These are phyloP conservation scores for Blakeslea trispora DNA, from an alignment of 371 early-diverging fungal genomes.

Conservation along the genomic window DNA sequence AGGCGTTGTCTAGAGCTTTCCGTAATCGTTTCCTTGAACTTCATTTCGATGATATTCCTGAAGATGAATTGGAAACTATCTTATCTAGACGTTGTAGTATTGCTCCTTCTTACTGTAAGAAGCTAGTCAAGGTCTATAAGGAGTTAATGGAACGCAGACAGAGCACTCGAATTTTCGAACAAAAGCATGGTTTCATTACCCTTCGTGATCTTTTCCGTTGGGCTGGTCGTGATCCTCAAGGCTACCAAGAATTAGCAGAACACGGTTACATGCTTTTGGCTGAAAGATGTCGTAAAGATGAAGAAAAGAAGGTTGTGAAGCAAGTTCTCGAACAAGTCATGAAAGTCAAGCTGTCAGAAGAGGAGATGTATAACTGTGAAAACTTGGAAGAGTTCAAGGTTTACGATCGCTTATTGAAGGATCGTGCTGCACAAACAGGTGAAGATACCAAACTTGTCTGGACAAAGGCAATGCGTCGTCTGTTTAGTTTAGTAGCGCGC, in stretches of 20 bases:
- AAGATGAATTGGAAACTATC: conserved; percentile 87
- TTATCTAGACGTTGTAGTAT: conserved; percentile 82
- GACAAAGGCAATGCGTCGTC: conserved; percentile 93
- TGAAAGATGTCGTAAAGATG: conserved; percentile 86
- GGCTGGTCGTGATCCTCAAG: conserved; percentile 86
- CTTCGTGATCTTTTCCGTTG: conserved; percentile 99
- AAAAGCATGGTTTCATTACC: conserved; percentile 93
- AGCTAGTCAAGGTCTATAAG: conserved; percentile 88
- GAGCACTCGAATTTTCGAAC: conserved; percentile 89
- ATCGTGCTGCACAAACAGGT: conserved; percentile 25
- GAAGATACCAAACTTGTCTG: conserved; percentile 75
- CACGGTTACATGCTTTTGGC: conserved; percentile 96
- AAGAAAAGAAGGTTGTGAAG: conserved; percentile 84
- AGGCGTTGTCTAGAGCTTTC: conserved; percentile 98
- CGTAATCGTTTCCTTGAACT: conserved; percentile 99
- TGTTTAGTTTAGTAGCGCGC: conserved; percentile 86
- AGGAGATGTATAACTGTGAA: conserved; percentile 65
- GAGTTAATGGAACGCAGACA: conserved; percentile 81
- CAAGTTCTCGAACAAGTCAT: conserved; percentile 85
- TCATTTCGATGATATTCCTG: conserved; percentile 94
- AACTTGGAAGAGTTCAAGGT: conserved; percentile 60
- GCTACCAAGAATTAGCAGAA: conserved; percentile 83
- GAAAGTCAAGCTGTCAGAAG: conserved; percentile 69
- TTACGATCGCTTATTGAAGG: conserved; percentile 33
- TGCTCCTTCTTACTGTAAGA: conserved; percentile 89